Base-by-base conservation (phyloP, 2,329 filamentous ascomycete genomes). In the Thielaviopsis cerberus region DNA sequence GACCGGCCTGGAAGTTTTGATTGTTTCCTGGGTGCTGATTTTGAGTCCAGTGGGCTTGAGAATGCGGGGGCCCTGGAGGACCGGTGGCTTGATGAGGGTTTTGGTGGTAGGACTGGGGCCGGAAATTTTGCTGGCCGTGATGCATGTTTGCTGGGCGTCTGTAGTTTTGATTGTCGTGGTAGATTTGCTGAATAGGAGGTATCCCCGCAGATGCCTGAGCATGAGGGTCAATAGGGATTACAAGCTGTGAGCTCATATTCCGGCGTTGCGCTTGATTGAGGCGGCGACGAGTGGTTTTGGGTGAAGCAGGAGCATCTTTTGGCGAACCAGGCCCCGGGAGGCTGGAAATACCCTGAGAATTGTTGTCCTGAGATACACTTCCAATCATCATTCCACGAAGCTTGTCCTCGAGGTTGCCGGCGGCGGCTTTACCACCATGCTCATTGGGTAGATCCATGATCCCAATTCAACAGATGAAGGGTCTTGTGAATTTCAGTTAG, bases 231-330 rank as follows among this genome's bases (percentile, higher is more conserved):
- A 82, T 72, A 4, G 78, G 73, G 52, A 82, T 76, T 0, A 77
- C 74, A 20, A 81, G 64, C 62, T 82, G 76, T 4, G 79, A 73
- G 58, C 74, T 81, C 77, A 82, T 79, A 64, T 82, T 78, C 23
- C 80, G 75, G 54, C 80, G 73, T 63, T 83, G 78, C 1, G 80
- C 80, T 64, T 84, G 81, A 61, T 84, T 84, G 2, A 72, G 75
- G 23, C 80, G 77, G 63, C 75, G 52, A 23, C 52, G 50, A 15
- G 23, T 45, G 20, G 53, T 50, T 48, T 51, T 55, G 8, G 59
- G 56, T 10, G 53, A 61, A 1, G 51, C 41, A 7, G 41, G 41
- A 22, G 17, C 20, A 8, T n/a, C 41, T n/a, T 48, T 48, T 3
- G 41, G 41, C 8, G 41, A 48, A 3, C 41, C 41, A 48, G 41